phyloP scores from a whole-genome alignment of 352 stramenopile species.

The Saprolegnia diclina region DNA sequence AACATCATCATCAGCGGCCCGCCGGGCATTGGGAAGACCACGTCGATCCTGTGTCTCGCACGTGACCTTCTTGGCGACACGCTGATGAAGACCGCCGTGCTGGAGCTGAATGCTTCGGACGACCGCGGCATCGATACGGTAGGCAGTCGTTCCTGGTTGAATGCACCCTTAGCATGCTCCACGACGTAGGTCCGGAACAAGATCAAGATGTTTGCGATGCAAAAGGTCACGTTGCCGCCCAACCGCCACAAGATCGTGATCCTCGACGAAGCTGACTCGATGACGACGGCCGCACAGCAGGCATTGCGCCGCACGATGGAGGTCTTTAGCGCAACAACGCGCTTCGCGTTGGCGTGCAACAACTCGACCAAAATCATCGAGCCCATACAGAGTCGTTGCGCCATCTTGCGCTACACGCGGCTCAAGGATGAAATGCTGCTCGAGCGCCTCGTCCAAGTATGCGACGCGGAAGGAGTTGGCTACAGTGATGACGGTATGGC shows the following conservation, averaged over 20 bases:
- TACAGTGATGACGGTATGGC: slow-evolving; percentile 91
- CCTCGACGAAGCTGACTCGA: slow-evolving; percentile 98
- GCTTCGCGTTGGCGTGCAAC: slow-evolving; percentile 99
- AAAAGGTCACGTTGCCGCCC: slow-evolving; percentile 92
- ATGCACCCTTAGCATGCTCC: not conserved
- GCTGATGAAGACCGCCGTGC: slow-evolving; percentile 82
- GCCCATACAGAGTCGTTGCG: slow-evolving; percentile 97
- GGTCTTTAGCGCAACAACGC: slow-evolving; percentile 96
- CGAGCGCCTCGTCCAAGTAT: slow-evolving; percentile 90
- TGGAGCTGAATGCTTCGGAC: slow-evolving; percentile 99
- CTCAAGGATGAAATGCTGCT: slow-evolving; percentile 96
- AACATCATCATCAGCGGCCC: slow-evolving; percentile 97
- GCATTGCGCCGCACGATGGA: slow-evolving; percentile 98
- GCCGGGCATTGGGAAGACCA: slow-evolving; percentile 92
- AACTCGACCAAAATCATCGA: slow-evolving; percentile 99
- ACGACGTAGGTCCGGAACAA: slow-evolving; percentile 85
- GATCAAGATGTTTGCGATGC: slow-evolving; percentile 99
- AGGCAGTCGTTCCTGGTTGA: not conserved
- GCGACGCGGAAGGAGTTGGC: slow-evolving; percentile 84
- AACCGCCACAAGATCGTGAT: slow-evolving; percentile 98
- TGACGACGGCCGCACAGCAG: slow-evolving; percentile 97
- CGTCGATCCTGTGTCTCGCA: slow-evolving; percentile 88
- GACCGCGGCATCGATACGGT: slow-evolving; percentile 86
- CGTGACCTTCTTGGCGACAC: slow-evolving; percentile 78
- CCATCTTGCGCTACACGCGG: slow-evolving; percentile 95